Base-by-base conservation (phyloP, 1,139 yeast species). In the Trichomonascaceae sp. region DNA sequence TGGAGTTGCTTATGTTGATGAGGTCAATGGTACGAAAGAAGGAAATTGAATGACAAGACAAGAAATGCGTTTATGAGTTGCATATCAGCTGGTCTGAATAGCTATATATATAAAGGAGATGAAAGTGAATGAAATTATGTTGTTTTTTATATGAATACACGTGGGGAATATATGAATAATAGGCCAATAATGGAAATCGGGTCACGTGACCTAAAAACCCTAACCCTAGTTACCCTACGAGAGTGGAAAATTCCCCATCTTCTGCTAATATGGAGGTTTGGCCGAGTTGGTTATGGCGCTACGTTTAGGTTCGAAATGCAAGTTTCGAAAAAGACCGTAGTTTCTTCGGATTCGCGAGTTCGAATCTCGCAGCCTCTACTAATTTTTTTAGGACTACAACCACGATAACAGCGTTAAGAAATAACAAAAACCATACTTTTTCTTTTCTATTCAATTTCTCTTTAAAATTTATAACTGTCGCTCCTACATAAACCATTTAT, bases 281-380 rank as follows among this genome's bases (percentile, higher is more conserved):
- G 52, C 52, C 52, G 52, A 50, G 52, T 50, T 50, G 52, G 52
- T 50, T 50, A 50, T 50, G 52, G 52, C 52, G 52, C 52, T 50
- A 50, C 52, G 52, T 50, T 50, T 50, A 50, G 52, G 52, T 48
- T 44, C 41, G 22, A 36, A 39, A 39, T 13, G 45, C 36, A 20
- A 19, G 44, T 32, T 22, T 44, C 41, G 20, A 48, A 17, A 41
- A 48, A 41, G 22, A 39, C 52, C 52, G 52, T 50, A 50, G 52
- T 50, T 50, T 50, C 52, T 32, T 41, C 39, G 43, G 52, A 50
- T 50, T 50, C 52, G 45, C 47, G 52, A 50, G 52, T 50, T 50
- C 52, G 52, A 50, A 50, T 50, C 52, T 50, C 52, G 47, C 45
- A 43, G 52, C 52, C 47, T 44, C 47, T 44, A 50, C 36, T 20